Evolutionary conservation across 495 filamentous ascomycete genomes (phyloP).

Genomic region (Penicillium desertorum): DNA sequence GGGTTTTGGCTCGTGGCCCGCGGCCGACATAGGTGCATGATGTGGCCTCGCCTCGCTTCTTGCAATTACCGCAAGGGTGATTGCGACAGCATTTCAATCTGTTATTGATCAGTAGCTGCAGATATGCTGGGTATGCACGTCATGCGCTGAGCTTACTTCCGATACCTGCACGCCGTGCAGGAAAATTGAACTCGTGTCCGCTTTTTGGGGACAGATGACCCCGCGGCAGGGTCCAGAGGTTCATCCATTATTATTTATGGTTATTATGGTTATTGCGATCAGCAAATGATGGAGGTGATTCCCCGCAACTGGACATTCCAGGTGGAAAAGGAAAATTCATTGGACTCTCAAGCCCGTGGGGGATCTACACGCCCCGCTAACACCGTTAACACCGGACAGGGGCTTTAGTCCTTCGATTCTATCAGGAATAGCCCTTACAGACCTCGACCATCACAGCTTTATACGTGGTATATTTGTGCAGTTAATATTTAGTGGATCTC

Average conservation of each 20-base stretch:
- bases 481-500: conserved; percentile 32
- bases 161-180: conserved; percentile 52
- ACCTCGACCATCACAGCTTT: neutral
- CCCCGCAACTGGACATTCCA: too few relatives aligned
- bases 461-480: neutral
- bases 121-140: conserved; percentile 2
- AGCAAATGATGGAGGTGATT: neutral
- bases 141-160: conserved; percentile 41
- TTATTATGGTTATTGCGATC: neutral
- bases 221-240: conserved; percentile 17
- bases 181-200: conserved; percentile 54
- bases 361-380: neutral
- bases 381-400: neutral
- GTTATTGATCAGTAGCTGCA: conserved; percentile 2
- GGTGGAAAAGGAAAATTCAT: neutral
- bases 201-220: conserved; percentile 36
- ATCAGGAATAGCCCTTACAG: neutral
- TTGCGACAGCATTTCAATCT: conserved; percentile 56
- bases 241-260: neutral
- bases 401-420: neutral
- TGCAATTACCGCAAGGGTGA: conserved; percentile 51
- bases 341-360: neutral
- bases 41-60: conserved; percentile 43
- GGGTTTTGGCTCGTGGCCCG: conserved; percentile 35
- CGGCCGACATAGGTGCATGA: conserved; percentile 46